Base-by-base conservation (phyloP, 192 early-diverging fungal species). In the Tieghemiomyces parasiticus region DNA sequence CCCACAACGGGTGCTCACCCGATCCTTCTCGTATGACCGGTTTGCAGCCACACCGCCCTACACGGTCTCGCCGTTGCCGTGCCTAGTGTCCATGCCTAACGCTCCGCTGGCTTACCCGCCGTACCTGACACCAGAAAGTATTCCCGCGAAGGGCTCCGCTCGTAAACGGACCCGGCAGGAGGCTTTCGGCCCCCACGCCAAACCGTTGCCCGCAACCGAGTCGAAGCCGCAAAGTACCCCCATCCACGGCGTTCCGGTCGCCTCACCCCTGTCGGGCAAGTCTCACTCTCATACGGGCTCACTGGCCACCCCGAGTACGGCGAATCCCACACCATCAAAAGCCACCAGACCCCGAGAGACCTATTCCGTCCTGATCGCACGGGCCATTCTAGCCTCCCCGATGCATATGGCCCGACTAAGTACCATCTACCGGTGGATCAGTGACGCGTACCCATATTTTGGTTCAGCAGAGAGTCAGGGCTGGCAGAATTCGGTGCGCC, bases 401-500 rank as follows among this genome's bases (percentile, higher is more conserved):
- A 32, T 28, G 8, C 46, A 30, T 22, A 28, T 46, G 44, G 46
- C 47, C 30, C 44, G 46, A 0, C 59, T 60, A 19, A 49, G 46
- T 49, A 22, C 22, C 46, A 60, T 60, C 45, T 60, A 60, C 45
- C 46, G 47, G 8, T 46, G 46, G 46, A 60, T 60, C 44, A 60
- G 47, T 22, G 47, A 46, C 44, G 28, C 25, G 28, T 60, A 60
- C 47, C 59, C 59, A 9, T 60, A 60, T 22, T 60, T 31, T 28
- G 44, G 32, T 38, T 46, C 59, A 2, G 46, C 30, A 22, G 47
- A 46, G 26, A 48, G 46, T 33, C n/a, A 24, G 32, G 47, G 59
- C 29, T 60, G 59, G 59, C 59, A 60, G 33, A 60, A 60, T 32
- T 60, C 59, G 16, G 46, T 60, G 26, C 59, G 59, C 14, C 59